A percentile compares a stretch with the other conserved stretches of the same genome.
Conservation (phyloP, 352 stramenopile species). For the Elongisporangium anandrum region DNA sequence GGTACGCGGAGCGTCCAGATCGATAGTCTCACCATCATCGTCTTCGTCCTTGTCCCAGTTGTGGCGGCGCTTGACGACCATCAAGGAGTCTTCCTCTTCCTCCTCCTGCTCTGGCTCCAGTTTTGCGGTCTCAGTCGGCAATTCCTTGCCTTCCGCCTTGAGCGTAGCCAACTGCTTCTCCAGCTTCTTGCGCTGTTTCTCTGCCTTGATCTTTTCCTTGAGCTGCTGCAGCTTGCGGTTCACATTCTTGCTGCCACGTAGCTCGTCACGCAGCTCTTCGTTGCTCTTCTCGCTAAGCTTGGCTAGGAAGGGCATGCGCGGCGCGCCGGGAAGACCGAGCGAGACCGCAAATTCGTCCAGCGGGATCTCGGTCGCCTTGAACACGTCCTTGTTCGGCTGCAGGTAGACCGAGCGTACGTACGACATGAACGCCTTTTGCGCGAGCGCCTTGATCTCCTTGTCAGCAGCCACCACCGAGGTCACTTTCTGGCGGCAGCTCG, state of each 20-base stretch:
- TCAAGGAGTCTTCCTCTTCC: slow-evolving; percentile 86
- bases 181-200: slow-evolving; percentile 93
- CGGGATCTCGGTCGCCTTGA: slow-evolving; percentile 87
- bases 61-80: slow-evolving; percentile 92
- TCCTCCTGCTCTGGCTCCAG: slow-evolving; percentile 35
- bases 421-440: slow-evolving; percentile 97
- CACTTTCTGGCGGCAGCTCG: slow-evolving; percentile 90
- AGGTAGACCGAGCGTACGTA: slow-evolving; percentile 97
- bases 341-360: slow-evolving; percentile 93
- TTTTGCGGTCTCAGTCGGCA: slow-evolving; percentile 22
- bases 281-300: slow-evolving; percentile 66
- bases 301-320: slow-evolving; percentile 91
- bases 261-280: slow-evolving; percentile 81
- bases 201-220: slow-evolving; percentile 97
- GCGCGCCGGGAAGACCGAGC: slow-evolving; percentile 92
- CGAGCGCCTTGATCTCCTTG: slow-evolving; percentile 92
- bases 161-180: slow-evolving; percentile 61
- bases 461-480: slow-evolving; percentile 91
- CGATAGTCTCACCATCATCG: slow-evolving; percentile 41
- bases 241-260: slow-evolving; percentile 95
- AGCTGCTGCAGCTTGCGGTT: slow-evolving; percentile 96
- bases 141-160: slow-evolving; percentile 23
- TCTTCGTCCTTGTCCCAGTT: slow-evolving; percentile 61
- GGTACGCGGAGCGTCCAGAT: slow-evolving; percentile 61
- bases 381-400: slow-evolving; percentile 94